Evolutionary conservation across 148 eudicot species (phyloP), one percentile per base, ranked within the genome.

Genomic region (Vaccinium myrtillus): DNA sequence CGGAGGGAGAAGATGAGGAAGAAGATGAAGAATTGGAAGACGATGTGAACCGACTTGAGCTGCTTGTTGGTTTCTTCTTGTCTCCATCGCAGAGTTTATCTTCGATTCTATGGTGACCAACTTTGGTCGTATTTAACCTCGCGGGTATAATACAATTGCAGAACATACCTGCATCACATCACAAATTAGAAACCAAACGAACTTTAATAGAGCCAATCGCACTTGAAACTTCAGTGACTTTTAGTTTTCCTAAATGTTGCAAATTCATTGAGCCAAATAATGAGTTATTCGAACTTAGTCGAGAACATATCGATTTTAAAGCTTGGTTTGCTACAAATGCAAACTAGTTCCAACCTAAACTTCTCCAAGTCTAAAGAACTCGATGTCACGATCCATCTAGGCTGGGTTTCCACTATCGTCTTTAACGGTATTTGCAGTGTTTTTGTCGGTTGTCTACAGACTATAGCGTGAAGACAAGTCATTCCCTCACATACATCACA

Each of bases 111-210:
- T 86, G 84, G 58, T 87, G 82, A 58, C 87, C 46, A 30, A 89
- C 82, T 87, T 85, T 86, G 11, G 89, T 89, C 5, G 81, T 78
- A 30, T 83, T 87, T 80, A 89, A 55, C 77, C 87, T 89, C 81
- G 74, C 85, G 3, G 91, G 91, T 18, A 89, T 78, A 14, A 89
- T 84, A 39, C 91, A 89, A 8, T 85, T 82, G 89, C 89, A 89
- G 49, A 87, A 83, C 65, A 83, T 39, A 83, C 91, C 91, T 89
- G 48, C 78, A 65, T n/a, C 71, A 65, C 25, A 10, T 65, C 30
- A 65, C 30, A 21, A 23, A 23, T n/a, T 0, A 9, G 71, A 65
- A 65, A 65, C 30, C 71, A 9, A 65, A 10, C 32, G 30, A 65
- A 65, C 14, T 65, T 23, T 23, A 65, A 23, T 61, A 11, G 27